These are phyloP conservation scores for Plasmodium berghei DNA, from an alignment of 169 alveolate genomes.

Conservation along the genomic window DNA sequence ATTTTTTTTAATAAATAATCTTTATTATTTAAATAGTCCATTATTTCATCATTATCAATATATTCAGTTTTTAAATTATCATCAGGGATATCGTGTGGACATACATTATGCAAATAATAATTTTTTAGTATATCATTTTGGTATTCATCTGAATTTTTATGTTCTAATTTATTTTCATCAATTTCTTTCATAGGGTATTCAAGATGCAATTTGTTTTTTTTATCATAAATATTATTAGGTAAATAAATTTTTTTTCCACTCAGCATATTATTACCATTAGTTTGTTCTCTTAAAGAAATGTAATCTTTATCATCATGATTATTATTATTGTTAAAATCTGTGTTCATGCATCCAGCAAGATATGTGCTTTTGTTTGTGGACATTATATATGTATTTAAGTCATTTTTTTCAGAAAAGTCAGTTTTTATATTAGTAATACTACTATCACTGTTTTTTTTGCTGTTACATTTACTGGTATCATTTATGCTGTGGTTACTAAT, in stretches of 20 bases:
- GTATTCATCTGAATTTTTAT: constrained; percentile 6
- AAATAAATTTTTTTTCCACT: not conserved
- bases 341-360: not conserved
- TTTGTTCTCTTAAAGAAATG: not conserved
- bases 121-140: constrained; percentile 31
- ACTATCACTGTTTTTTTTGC: not conserved
- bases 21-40: constrained; percentile 33
- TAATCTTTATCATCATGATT: not conserved
- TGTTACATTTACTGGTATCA: not conserved
- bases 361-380: not conserved
- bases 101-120: constrained; percentile 43
- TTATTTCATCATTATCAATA: constrained; percentile 55
- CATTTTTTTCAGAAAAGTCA: not conserved
- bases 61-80: constrained; percentile 30
- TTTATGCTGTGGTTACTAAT: not conserved
- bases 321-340: not conserved
- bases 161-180: constrained; percentile 8
- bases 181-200: not conserved
- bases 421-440: constrained; percentile 19
- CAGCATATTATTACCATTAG: not conserved
- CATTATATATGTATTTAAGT: constrained; percentile 1
- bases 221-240: not conserved
- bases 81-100: constrained; percentile 57
- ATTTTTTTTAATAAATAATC: constrained; percentile 37
- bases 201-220: not conserved